Percentiles rank a stretch among this genome's conserved stretches.
Conservation (phyloP, 2,329 filamentous ascomycete species). For the Hypoxylon sp. region DNA sequence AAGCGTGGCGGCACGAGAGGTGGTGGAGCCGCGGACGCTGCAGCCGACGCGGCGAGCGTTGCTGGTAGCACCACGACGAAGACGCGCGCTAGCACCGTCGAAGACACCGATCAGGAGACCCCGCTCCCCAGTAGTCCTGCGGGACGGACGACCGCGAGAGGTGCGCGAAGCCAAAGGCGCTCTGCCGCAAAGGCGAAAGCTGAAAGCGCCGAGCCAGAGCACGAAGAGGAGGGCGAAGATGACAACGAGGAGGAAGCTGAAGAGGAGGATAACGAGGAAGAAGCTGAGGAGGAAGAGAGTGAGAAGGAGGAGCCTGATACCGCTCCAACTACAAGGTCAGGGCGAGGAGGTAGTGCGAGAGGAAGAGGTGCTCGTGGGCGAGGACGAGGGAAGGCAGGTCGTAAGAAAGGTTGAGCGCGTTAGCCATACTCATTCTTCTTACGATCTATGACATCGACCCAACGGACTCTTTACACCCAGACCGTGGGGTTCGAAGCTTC, state of each 20-base stretch:
- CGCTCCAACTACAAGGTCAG: slow-evolving; percentile 43
- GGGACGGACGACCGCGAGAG: slow-evolving; percentile 57
- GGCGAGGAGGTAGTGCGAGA: slow-evolving; percentile 35
- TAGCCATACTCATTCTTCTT: neutral
- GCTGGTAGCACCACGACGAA: slow-evolving; percentile 63
- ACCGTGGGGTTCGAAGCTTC: neutral
- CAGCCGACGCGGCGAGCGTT: slow-evolving; percentile 57
- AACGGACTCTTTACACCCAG: neutral
- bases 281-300: slow-evolving; percentile 40
- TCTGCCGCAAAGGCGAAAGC: slow-evolving; percentile 59
- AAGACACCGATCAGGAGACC: slow-evolving; percentile 64
- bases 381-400: slow-evolving; percentile 46
- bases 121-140: slow-evolving; percentile 58
- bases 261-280: slow-evolving; percentile 34
- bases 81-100: slow-evolving; percentile 63
- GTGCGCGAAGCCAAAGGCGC: slow-evolving; percentile 60
- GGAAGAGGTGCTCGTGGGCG: slow-evolving; percentile 47
- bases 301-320: slow-evolving; percentile 43
- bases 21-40: slow-evolving; percentile 1
- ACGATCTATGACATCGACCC: neutral
- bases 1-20: slow-evolving; percentile 58
- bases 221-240: slow-evolving; percentile 41
- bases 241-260: slow-evolving; percentile 36
- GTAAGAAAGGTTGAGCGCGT: slow-evolving; percentile 45
- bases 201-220: slow-evolving; percentile 48